A percentile compares a stretch with the other conserved stretches of the same genome.
These are phyloP conservation scores for Bauhinia variegata DNA, from an alignment of 306 rosid species.

Conservation along the genomic window DNA sequence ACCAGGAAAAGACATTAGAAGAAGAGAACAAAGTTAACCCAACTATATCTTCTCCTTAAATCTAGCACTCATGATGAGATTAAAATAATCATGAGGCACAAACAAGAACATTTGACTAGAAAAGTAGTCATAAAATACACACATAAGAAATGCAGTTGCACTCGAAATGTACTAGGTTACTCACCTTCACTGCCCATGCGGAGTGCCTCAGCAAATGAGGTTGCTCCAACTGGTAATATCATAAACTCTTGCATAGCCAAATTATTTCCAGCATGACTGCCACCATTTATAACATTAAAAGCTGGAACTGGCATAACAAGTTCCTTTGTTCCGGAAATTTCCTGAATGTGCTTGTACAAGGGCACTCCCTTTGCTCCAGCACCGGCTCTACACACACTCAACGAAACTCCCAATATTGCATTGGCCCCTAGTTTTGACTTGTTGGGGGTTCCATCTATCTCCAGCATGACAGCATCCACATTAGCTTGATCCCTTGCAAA, in stretches of 20 bases:
- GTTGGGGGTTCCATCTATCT: conserved; percentile 95
- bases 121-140: conserved; percentile 19
- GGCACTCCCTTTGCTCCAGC: conserved; percentile 96
- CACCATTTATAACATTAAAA: conserved; percentile 95
- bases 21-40: neutral
- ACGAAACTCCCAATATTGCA: conserved; percentile 95
- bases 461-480: conserved; percentile 91
- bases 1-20: neutral
- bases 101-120: neutral
- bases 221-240: conserved; percentile 93
- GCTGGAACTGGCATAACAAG: conserved; percentile 99
- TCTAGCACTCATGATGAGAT: neutral
- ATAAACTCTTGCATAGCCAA: conserved; percentile 98
- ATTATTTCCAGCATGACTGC: conserved; percentile 97
- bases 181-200: conserved; percentile 98
- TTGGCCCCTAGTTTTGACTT: conserved; percentile 95
- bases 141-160: conserved; percentile 12
- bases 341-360: conserved; percentile 86
- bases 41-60: neutral
- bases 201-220: conserved; percentile 87
- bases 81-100: neutral
- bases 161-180: conserved; percentile 26
- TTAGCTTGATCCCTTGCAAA: conserved; percentile 77
- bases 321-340: conserved; percentile 83
- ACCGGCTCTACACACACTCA: conserved; percentile 94